These are phyloP conservation scores for Metarhizium sp. DNA, from an alignment of 2,329 filamentous ascomycete genomes.

Conservation along the genomic window DNA sequence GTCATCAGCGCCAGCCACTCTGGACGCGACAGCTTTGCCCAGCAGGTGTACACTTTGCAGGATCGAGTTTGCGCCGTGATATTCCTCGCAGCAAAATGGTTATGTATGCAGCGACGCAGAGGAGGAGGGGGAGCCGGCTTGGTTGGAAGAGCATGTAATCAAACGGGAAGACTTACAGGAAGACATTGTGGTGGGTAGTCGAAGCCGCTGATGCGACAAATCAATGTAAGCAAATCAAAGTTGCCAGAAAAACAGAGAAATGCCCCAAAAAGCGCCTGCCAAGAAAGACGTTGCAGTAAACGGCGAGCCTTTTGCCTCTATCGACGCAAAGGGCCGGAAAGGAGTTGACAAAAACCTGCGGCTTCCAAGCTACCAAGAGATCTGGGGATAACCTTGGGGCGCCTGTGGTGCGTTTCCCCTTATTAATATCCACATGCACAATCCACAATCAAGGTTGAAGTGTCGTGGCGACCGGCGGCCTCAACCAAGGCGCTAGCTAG, in stretches of 20 bases:
- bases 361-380: neutral
- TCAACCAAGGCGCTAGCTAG: neutral
- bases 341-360: neutral
- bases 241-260: neutral
- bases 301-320: neutral
- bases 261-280: neutral
- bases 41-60: neutral
- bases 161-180: slow-evolving; percentile 3
- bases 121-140: too few relatives aligned
- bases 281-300: too few relatives aligned
- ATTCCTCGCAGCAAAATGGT: neutral
- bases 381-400: neutral
- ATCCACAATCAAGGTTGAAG: neutral
- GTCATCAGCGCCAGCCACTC: neutral
- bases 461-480: neutral
- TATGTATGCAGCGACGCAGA: too few relatives aligned
- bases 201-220: neutral
- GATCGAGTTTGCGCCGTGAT: neutral
- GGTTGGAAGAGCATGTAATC: neutral
- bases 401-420: neutral
- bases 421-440: neutral
- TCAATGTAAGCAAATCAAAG: neutral
- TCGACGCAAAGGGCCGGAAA: neutral
- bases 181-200: neutral
- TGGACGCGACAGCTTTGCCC: neutral